Conservation (phyloP, 768 basidiomycete species). For the Amanita pseudoporphyria region DNA sequence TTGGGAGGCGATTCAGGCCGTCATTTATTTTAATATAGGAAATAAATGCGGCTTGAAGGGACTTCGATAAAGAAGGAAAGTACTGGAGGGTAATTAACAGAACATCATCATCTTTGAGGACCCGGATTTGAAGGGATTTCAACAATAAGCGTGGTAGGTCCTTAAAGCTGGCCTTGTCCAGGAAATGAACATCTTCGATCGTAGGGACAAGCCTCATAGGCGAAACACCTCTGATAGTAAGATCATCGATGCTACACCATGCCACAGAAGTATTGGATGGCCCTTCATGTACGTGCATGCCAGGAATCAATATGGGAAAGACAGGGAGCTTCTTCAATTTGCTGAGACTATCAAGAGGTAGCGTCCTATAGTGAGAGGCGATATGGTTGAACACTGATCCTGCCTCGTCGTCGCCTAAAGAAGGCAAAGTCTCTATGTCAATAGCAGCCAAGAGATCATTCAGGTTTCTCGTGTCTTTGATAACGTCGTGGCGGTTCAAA, state of each 20-base stretch:
- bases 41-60: constrained; percentile 19
- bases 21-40: constrained; percentile 16
- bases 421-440: not conserved
- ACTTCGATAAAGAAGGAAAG: constrained; percentile 18
- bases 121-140: constrained; percentile 11
- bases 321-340: constrained; percentile 18
- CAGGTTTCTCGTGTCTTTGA: constrained; percentile 9
- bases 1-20: constrained; percentile 10
- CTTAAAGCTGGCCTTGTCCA: constrained; percentile 17
- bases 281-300: not conserved
- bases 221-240: not conserved
- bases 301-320: constrained; percentile 18
- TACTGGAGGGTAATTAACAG: constrained; percentile 19
- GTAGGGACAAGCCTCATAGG: constrained; percentile 16
- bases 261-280: not conserved
- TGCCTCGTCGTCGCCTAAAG: not conserved
- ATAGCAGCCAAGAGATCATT: not conserved
- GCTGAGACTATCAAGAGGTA: not conserved
- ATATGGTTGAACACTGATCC: not conserved
- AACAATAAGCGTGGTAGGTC: constrained; percentile 17
- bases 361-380: not conserved
- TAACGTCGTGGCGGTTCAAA: constrained; percentile 11
- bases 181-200: constrained; percentile 16
- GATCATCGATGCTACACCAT: not conserved
- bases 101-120: constrained; percentile 17